phyloP scores from a whole-genome alignment of 2,329 filamentous ascomycete species.

The Alternaria solani region DNA sequence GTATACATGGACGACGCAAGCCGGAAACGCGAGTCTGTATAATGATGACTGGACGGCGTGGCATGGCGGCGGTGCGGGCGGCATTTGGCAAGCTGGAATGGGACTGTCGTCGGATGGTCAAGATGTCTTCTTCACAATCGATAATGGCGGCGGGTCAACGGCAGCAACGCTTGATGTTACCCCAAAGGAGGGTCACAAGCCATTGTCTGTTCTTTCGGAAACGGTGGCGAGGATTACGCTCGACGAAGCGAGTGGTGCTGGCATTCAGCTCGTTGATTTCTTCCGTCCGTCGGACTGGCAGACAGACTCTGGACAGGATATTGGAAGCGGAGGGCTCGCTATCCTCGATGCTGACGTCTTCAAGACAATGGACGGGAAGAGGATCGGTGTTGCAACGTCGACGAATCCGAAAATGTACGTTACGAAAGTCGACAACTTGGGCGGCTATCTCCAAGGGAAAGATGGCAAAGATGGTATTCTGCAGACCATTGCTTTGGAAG shows the following conservation, averaged over 20 bases:
- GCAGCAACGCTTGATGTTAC: slow-evolving; percentile 7
- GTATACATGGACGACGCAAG: slow-evolving; percentile 28
- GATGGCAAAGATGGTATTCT: slow-evolving; percentile 30
- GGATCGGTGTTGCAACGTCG: slow-evolving; percentile 40
- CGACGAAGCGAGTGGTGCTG: slow-evolving; percentile 13
- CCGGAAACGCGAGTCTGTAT: slow-evolving; percentile 18
- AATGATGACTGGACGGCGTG: slow-evolving; percentile 26
- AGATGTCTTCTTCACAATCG: slow-evolving; percentile 28
- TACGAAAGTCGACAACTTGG: slow-evolving; percentile 30
- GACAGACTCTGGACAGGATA: slow-evolving; percentile 17
- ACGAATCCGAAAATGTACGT: slow-evolving; percentile 43
- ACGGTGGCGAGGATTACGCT: slow-evolving; percentile 18
- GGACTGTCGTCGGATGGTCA: slow-evolving; percentile 30
- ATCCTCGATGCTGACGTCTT: slow-evolving; percentile 29
- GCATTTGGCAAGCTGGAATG: slow-evolving; percentile 29
- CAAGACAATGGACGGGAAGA: slow-evolving; percentile 23
- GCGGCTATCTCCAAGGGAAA: slow-evolving; percentile 33
- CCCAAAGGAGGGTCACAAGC: slow-evolving; percentile 10
- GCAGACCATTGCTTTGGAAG: slow-evolving; percentile 30
- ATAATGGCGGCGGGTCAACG: slow-evolving; percentile 17
- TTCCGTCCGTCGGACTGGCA: slow-evolving; percentile 25
- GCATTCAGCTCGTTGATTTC: slow-evolving; percentile 26
- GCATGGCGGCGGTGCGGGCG: slow-evolving; percentile 29
- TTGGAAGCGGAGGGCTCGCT: slow-evolving; percentile 26
- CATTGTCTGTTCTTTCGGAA: slow-evolving; percentile 19